phyloP scores from a whole-genome alignment of 1,284 basidiomycete genomes.

The Sanguinoderma infundibulare region DNA sequence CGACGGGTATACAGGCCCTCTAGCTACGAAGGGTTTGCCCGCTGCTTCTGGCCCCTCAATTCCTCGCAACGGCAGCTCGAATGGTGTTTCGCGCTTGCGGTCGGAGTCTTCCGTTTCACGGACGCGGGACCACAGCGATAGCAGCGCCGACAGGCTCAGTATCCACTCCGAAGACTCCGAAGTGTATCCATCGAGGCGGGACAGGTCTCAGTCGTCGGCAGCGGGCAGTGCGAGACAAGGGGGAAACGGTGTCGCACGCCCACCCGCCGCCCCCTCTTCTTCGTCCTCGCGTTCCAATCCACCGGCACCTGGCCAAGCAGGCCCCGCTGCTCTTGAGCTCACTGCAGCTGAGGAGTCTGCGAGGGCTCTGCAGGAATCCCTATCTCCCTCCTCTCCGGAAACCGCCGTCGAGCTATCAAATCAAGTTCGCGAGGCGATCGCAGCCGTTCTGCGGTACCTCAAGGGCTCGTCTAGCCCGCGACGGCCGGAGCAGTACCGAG shows the following conservation, averaged over 20 bases:
- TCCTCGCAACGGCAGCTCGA: constrained; percentile 25
- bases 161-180: constrained; percentile 81
- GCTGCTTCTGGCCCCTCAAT: constrained; percentile 10
- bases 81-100: constrained; percentile 37
- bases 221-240: constrained; percentile 15
- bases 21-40: constrained; percentile 7
- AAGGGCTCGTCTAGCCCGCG: constrained; percentile 43
- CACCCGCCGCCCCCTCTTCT: background rate
- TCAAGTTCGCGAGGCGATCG: constrained; percentile 61
- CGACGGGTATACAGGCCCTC: constrained; percentile 10
- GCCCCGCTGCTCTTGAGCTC: constrained; percentile 42
- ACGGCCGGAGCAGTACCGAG: constrained; percentile 55
- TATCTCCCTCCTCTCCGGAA: constrained; percentile 61
- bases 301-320: background rate
- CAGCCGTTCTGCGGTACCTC: constrained; percentile 66
- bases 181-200: constrained; percentile 59
- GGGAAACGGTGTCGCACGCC: constrained; percentile 20
- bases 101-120: constrained; percentile 23
- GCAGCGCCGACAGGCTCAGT: constrained; percentile 36
- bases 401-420: constrained; percentile 63
- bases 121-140: constrained; percentile 36
- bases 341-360: constrained; percentile 73
- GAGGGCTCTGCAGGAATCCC: constrained; percentile 62
- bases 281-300: constrained; percentile 15
- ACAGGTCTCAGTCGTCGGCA: constrained; percentile 32